Base-by-base conservation (phyloP, 805 yeast genomes). In the Hanseniaspora guilliermondii region DNA sequence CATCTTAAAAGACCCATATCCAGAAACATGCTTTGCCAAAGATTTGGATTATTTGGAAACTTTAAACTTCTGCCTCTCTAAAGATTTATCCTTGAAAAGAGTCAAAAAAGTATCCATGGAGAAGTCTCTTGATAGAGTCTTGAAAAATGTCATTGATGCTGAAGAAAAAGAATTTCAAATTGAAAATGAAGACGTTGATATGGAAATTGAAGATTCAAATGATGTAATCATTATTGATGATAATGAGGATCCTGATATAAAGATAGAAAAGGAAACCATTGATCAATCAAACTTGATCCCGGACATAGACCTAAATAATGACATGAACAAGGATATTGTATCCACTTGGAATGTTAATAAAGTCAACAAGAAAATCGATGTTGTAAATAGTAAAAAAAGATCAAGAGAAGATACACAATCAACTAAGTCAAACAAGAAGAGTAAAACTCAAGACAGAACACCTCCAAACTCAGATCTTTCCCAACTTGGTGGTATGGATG, bases 401-500 rank as follows among this genome's bases (percentile, higher is more conserved):
- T 73, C 2, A 77, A 76, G 62, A 81, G 82, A 62, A 68, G 83
- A 62, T 58, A 80, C 76, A 8, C 53, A 68, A 1, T 52, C 59
- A 17, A 55, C 61, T 30, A 60, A 64, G 35, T 70, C 57, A 45
- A 64, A 64, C 0, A 73, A 75, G 58, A 66, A 74, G 59, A 75
- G 69, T 55, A 73, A 74, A 61, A 67, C 68, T 56, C 75, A 76
- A 57, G 83, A 81, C 62, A 77, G 85, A 69, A 70, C 82, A 14
- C 85, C 88, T 37, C 94, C 96, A 21, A 69, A 76, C 2, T 68
- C 81, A 0, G 78, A 82, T 3, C 70, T 93, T 30, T 73, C 84
- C 4, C 80, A 87, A 33, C 70, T 93, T 14, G 98, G 98, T 27
- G 98, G 98, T 2, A 78, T 93, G 69, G 94, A 84, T 59, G 80